Base-by-base conservation (phyloP, 1,284 basidiomycete species). In the Leccinum pachyderme region DNA sequence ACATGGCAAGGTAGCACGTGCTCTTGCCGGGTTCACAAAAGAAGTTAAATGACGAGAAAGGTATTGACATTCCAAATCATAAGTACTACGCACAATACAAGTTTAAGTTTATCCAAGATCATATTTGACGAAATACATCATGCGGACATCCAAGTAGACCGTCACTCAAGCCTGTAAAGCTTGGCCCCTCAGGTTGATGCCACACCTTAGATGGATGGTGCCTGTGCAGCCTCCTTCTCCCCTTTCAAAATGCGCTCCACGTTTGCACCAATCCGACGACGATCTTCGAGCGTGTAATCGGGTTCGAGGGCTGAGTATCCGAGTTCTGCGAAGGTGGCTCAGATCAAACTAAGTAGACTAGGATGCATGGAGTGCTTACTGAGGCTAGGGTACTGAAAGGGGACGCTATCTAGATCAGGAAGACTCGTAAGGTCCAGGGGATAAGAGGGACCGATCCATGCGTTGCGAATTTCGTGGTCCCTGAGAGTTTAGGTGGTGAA, bases 401-500 rank as follows among this genome's bases (percentile, higher is more conserved):
- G 87, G n/a, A 88, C 61, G 2, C 80, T 71, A 1, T 81, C 77
- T 43, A 69, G 65, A 22, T 82, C 53, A 0, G 83, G 81, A 15
- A 90, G 76, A 7, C 61, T 71, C 7, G 77, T 76, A 4, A 88
- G 75, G 63, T 90, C 83, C 11, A 90, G 74, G 5, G 85, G 84
- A 69, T 77, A 85, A 2, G 86, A 70, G 24, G 83, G 79, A 0
- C 88, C 87, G 27, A 91, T 79, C 88, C 87, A 91, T 2, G 87
- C 83, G 27, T 74, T 77, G 13, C 87, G 82, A 18, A 72, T 59
- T 63, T 87, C 81, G 58, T 90, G 87, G 64, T 90, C 88, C 58
- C 79, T 80, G 54, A 24, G 39, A 15, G 29, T 27, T 22, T 22
- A 15, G 39, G 43, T 6, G 11, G 27, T 12, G 3, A 9, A 53